Conservation (phyloP, 768 basidiomycete genomes). For the Leccinum olivaceopallidum region DNA sequence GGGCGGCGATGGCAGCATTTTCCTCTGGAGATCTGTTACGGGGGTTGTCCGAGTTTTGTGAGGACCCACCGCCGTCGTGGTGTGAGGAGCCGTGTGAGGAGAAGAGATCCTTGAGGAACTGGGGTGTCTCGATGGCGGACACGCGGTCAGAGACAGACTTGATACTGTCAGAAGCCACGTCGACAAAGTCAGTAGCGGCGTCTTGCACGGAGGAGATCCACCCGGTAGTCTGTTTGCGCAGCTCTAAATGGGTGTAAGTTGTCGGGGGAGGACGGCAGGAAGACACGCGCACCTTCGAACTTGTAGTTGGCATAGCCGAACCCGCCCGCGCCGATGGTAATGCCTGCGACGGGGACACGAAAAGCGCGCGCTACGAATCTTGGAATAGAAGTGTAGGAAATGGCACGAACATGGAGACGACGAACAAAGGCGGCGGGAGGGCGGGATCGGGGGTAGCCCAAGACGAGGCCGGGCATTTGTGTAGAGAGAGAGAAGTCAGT, state of each 20-base stretch:
- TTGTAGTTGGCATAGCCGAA: conserved; percentile 96
- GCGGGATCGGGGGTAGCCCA: conserved; percentile 23
- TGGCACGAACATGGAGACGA: conserved; percentile 69
- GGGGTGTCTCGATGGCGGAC: conserved; percentile 55
- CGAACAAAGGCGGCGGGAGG: conserved; percentile 42
- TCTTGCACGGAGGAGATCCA: conserved; percentile 70
- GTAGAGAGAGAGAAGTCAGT: too few species aligned
- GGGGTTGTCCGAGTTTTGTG: conserved; percentile 38
- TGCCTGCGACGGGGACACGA: conserved; percentile 84
- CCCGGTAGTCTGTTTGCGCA: conserved; percentile 63
- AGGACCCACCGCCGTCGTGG: conserved; percentile 34
- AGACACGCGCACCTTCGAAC: conserved; percentile 72
- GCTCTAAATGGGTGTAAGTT: conserved; percentile 47
- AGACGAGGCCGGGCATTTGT: too few species aligned
- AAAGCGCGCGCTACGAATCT: conserved; percentile 86
- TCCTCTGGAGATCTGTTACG: conserved; percentile 51
- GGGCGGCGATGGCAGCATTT: conserved; percentile 66
- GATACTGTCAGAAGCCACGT: conserved; percentile 69
- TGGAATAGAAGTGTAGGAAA: conserved; percentile 90
- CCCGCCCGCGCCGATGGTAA: conserved; percentile 87
- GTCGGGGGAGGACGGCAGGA: background rate
- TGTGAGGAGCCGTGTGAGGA: conserved; percentile 33
- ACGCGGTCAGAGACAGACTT: conserved; percentile 59
- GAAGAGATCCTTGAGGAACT: conserved; percentile 71
- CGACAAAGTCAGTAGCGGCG: conserved; percentile 59